Base-by-base conservation (phyloP, 2,329 filamentous ascomycete genomes). In the Paecilomyces sp. region DNA sequence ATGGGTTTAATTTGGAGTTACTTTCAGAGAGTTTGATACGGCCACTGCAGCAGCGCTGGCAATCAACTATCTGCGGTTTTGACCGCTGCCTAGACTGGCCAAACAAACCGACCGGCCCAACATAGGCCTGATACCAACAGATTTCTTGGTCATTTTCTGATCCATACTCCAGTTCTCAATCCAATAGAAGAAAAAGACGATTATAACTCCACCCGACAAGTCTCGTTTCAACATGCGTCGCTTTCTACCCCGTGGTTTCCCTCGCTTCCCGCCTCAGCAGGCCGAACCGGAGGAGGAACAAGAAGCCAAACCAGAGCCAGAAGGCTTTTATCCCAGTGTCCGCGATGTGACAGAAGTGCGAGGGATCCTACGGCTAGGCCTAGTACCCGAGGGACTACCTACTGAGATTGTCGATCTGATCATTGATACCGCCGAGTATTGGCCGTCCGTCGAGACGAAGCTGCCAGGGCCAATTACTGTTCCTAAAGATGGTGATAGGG, bases 391-490 rank as follows among this genome's bases (percentile, higher is more conserved):
- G 18, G 63, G 66, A 9, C 60, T 77, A 1, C 75, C 75, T 0
- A 60, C 63, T n/a, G 75, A 77, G 56, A 65, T 77, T 33, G 65
- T 75, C 28, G 75, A 77, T 66, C 63, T 74, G 61, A 76, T 76
- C 51, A 58, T 77, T 34, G 75, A 77, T 61, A 66, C 65, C 30
- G 75, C 74, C 1, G 75, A 68, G 50, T 68, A 68, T 54, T 68
- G 66, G 66, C 63, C 65, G 4, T 66, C 62, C 13, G 58, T 66
- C 50, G 60, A 62, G 54, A 57, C 60, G 31, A 58, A 24, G 3
- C 62, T 74, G 59, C 58, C 65, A 11, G 59, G 61, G 0, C 58
- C 61, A n/a, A 64, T 60, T n/a, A 56, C 63, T 2, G 66, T 75
- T 33, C 31, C 58, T 3, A 65, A 72, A 47, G 74, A 76, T 62